Base-by-base conservation (phyloP, 768 basidiomycete genomes). In the Pleurotus platypus region DNA sequence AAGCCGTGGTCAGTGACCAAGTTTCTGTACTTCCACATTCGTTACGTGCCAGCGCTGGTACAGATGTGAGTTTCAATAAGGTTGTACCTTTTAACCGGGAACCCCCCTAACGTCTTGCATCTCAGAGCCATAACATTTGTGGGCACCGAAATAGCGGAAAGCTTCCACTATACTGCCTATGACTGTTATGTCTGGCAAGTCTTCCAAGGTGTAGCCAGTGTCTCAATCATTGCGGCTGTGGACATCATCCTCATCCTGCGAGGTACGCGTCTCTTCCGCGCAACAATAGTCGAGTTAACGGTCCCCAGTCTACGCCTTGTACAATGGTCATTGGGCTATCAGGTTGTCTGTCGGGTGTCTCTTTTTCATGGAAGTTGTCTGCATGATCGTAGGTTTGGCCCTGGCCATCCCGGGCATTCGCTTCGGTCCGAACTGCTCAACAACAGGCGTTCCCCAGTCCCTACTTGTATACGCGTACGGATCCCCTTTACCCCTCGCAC, bases 141-240 rank as follows among this genome's bases (percentile, higher is more conserved):
- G 43, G 73, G 71, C 20, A 67, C 73, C 20, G 71, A 72, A 50
- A 57, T 75, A 22, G 69, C 72, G 12, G 69, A 74, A 3, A 60
- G 57, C 3, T 70, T 76, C 38, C 65, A 70, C 40, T 77, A 76
- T 58, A 72, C 75, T 2, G 55, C 57, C 5, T 72, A 73, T 55
- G 75, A 69, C 40, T 78, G 77, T 61, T 78, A 69, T 62, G 72
- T 76, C 53, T 78, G 75, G 76, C 69, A 76, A 59, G 64, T 75
- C n/a, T 77, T 72, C 54, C 75, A 76, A 64, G 75, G 69, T 15
- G 65, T 70, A 6, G 70, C 70, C 7, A 63, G 70, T 12, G 57
- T 68, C 6, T 45, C 61, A 2, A 62, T 76, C 24, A 63, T 74
- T 15, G 58, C 59, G 2, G 63, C 61, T 9, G 72, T 75, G 9